Conservation (phyloP, 495 filamentous ascomycete genomes). For the Penicillium robsamsonii region DNA sequence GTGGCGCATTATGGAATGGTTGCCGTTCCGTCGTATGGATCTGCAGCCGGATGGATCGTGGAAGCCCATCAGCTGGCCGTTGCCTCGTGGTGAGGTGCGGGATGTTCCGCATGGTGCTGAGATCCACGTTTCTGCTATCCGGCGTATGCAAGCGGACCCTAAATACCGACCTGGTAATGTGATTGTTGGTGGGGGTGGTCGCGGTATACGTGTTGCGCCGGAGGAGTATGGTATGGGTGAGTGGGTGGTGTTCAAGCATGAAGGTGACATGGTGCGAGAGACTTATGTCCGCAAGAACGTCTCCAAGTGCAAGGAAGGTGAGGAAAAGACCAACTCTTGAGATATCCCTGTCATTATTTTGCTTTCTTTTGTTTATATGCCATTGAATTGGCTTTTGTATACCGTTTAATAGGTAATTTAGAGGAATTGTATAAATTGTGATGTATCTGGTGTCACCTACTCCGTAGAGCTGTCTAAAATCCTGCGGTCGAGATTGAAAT, state of each 20-base stretch:
- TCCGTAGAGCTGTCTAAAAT: slow-evolving; percentile 14
- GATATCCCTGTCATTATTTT: slow-evolving; percentile 3
- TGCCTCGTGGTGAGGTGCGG: slow-evolving; percentile 76
- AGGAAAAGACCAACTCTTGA: slow-evolving; percentile 4
- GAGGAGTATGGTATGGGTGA: slow-evolving; percentile 64
- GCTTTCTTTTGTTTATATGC: neutral
- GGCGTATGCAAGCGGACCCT: slow-evolving; percentile 63
- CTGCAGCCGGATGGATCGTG: slow-evolving; percentile 69
- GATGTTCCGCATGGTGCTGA: slow-evolving; percentile 72
- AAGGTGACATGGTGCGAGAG: slow-evolving; percentile 67
- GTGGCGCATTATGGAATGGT: slow-evolving; percentile 83
- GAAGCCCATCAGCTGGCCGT: slow-evolving; percentile 78
- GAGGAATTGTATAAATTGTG: slow-evolving; percentile 1
- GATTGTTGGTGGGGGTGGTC: slow-evolving; percentile 75
- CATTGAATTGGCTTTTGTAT: slow-evolving; percentile 1
- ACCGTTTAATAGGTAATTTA: slow-evolving; percentile 8
- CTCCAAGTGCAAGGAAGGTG: slow-evolving; percentile 25
- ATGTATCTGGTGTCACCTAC: slow-evolving; percentile 4
- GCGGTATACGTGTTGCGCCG: slow-evolving; percentile 63
- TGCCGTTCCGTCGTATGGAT: slow-evolving; percentile 85
- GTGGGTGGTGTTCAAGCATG: slow-evolving; percentile 63
- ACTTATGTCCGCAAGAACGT: slow-evolving; percentile 49
- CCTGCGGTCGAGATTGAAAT: slow-evolving; percentile 15
- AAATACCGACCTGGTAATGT: slow-evolving; percentile 78
- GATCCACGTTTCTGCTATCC: slow-evolving; percentile 72